Evolutionary conservation across 148 eudicot species (phyloP), one percentile per base, ranked within the genome.

Genomic region (Rheum nobile): DNA sequence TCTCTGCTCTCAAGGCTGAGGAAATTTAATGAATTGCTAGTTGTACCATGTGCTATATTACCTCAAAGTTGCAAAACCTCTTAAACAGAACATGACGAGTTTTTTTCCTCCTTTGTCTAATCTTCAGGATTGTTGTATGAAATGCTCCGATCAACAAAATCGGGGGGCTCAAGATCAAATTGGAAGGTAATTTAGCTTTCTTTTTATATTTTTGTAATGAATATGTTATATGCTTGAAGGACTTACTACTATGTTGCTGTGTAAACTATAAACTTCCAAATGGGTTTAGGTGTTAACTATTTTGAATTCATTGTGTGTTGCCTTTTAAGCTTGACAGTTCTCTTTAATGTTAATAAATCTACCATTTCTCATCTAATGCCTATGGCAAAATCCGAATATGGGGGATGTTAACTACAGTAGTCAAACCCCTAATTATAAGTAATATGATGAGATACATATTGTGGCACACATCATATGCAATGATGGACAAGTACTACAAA

Each of bases 61-160:
- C 43, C 43, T 41, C 11, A 9, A 4, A 8, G 43, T 41, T 41
- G 43, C 43, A 41, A 41, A 41, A 2, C 43, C 43, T 41, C 43
- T 41, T 41, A 1, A 41, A 41, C 43, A 8, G 43, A 41, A 41
- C 5, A 41, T 9, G 8, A 35, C 2, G 4, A 35, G 4, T 41
- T 34, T 50, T 31, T 35, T 42, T 29, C 67, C 46, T 48, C 75
- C 57, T 67, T 39, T 41, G 77, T 63, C 21, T 57, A 24, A 48
- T 70, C 28, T 67, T 61, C 84, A 91, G 93, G 98, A 65, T 82
- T 93, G 76, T 81, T 93, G 77, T 76, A 81, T 73, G 98, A 93
- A 85, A 93, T 93, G 98, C 96, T 93, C 77, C 86, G 90, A 79
- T 82, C 88, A 32, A 74, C 91, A 16, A 93, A 83, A 82, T 76